Percentiles rank a stretch among this genome's conserved stretches.
These are phyloP conservation scores for Nasturtium officinale DNA, from an alignment of 345 rosid genomes.

Conservation along the genomic window DNA sequence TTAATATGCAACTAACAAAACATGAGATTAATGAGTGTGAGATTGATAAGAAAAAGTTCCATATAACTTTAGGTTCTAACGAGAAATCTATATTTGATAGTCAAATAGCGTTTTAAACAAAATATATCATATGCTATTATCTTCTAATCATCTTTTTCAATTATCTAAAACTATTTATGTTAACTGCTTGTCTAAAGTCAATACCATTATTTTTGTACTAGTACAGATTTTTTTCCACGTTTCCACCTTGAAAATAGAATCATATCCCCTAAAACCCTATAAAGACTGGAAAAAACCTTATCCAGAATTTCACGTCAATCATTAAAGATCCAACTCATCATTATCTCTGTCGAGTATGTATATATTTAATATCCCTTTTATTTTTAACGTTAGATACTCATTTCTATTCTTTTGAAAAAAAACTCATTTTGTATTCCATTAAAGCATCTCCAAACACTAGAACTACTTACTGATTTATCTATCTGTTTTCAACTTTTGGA, in stretches of 20 bases:
- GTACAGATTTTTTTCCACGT: neutral
- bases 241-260: neutral
- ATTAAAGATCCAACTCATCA: constrained; percentile 23
- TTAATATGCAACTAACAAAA: neutral
- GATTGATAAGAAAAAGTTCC: neutral
- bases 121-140: too few species aligned
- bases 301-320: constrained; percentile 20
- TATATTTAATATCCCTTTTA: neutral
- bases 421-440: neutral
- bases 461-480: neutral
- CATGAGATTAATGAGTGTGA: neutral
- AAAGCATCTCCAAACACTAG: neutral
- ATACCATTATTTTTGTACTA: too few species aligned
- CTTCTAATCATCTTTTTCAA: too few species aligned
- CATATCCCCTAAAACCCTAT: neutral
- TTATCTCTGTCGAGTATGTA: neutral
- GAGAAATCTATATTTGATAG: neutral
- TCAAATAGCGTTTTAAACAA: too few species aligned
- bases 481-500: neutral
- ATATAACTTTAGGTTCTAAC: neutral
- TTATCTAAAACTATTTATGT: too few species aligned
- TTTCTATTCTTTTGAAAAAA: neutral
- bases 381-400: neutral
- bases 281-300: constrained; percentile 1
- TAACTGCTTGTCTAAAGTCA: too few species aligned